These are phyloP conservation scores for Leccinum solheimii DNA, from an alignment of 1,284 basidiomycete genomes.

Conservation along the genomic window DNA sequence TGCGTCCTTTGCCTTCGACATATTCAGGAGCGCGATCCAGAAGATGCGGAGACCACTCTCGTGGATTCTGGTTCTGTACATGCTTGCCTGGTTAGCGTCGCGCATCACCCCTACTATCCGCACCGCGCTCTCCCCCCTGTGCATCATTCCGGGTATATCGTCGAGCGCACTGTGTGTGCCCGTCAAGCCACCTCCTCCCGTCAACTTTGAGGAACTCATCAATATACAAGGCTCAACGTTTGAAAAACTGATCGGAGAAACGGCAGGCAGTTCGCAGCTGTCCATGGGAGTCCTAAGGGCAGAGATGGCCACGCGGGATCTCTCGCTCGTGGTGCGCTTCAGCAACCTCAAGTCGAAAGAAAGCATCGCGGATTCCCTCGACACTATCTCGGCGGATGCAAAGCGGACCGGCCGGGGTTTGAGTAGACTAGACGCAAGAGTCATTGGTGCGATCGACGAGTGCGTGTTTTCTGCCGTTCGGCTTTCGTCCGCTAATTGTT, in stretches of 20 bases:
- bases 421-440: conserved; percentile 57
- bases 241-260: conserved; percentile 59
- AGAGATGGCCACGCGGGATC: conserved; percentile 71
- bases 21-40: conserved; percentile 46
- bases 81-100: conserved; percentile 46
- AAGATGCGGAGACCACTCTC: conserved; percentile 57
- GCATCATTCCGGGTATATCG: conserved; percentile 59
- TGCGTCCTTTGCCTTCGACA: conserved; percentile 44
- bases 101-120: conserved; percentile 44
- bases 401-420: conserved; percentile 57
- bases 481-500: conserved; percentile 2
- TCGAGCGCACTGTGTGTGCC: conserved; percentile 45
- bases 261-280: conserved; percentile 54
- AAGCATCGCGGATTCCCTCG: conserved; percentile 49
- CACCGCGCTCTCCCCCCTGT: conserved; percentile 54
- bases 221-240: conserved; percentile 61
- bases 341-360: conserved; percentile 63
- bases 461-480: conserved; percentile 34
- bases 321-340: conserved; percentile 57
- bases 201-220: conserved; percentile 60
- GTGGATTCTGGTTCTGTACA: conserved; percentile 51
- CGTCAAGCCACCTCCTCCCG: conserved; percentile 23
- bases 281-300: conserved; percentile 69
- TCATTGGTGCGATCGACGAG: conserved; percentile 70
- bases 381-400: conserved; percentile 57